phyloP scores from a whole-genome alignment of 441 rosid species.

The Adansonia rubrostipa region DNA sequence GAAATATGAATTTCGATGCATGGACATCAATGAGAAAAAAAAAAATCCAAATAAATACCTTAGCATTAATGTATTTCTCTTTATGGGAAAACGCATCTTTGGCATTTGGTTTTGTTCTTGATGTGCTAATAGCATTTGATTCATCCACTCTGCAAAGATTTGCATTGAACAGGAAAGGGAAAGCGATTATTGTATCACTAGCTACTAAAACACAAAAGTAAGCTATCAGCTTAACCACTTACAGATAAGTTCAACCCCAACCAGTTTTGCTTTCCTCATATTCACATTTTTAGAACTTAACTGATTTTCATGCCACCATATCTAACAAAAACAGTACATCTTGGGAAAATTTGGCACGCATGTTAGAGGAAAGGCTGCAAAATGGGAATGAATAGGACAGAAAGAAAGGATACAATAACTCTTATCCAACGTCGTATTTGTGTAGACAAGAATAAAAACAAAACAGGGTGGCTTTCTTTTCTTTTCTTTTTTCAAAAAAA shows the following conservation, averaged over 20 bases:
- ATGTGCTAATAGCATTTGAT: slow-evolving; percentile 32
- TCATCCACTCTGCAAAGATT: slow-evolving; percentile 54
- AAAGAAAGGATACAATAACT: slow-evolving; percentile 15
- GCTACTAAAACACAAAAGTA: slow-evolving; percentile 6
- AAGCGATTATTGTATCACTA: slow-evolving; percentile 10
- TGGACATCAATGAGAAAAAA: slow-evolving; percentile 2
- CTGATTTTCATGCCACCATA: neutral
- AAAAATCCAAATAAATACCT: slow-evolving; percentile 50
- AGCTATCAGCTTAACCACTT: neutral
- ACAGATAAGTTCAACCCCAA: neutral
- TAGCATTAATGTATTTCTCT: slow-evolving; percentile 80
- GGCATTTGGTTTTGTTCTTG: slow-evolving; percentile 69
- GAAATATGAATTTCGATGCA: slow-evolving; percentile 2
- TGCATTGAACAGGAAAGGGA: slow-evolving; percentile 25
- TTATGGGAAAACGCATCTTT: slow-evolving; percentile 54
- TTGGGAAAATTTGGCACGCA: neutral
- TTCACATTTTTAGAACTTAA: slow-evolving; percentile 4
- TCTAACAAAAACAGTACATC: neutral
- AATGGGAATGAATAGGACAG: neutral
- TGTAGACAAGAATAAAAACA: neutral
- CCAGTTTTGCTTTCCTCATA: slow-evolving; percentile 2
- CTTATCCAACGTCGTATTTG: neutral
- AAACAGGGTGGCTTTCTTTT: neutral
- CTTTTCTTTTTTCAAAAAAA: neutral
- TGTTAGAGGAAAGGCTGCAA: neutral